Percentiles rank a stretch among this genome's conserved stretches.
Conservation (phyloP, 2,329 filamentous ascomycete genomes). For the Karstenula rhodostoma region DNA sequence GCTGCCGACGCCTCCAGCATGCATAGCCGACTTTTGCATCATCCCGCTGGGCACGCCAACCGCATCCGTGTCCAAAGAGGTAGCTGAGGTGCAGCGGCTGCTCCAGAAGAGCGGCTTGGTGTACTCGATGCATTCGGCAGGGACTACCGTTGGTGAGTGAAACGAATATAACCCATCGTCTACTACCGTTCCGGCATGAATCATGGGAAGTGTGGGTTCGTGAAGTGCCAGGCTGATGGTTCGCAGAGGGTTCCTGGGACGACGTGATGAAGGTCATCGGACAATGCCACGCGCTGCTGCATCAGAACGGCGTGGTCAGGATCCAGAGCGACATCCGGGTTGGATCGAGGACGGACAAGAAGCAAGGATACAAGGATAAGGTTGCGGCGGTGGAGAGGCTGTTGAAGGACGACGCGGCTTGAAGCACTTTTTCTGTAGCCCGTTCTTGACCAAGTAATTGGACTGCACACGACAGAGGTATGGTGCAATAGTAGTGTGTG, state of each 20-base stretch:
- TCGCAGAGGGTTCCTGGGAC: conserved; percentile 86
- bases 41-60: conserved; percentile 74
- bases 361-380: conserved; percentile 82
- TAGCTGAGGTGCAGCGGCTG: conserved; percentile 87
- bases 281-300: conserved; percentile 50
- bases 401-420: conserved; percentile 50
- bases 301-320: conserved; percentile 57
- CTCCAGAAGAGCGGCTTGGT: conserved; percentile 81
- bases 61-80: conserved; percentile 67
- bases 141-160: conserved; percentile 80
- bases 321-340: conserved; percentile 90
- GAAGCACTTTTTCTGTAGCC: conserved; percentile 21
- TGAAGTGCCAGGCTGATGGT: neutral
- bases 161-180: conserved; percentile 24
- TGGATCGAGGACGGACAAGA: conserved; percentile 86
- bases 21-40: conserved; percentile 90
- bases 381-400: conserved; percentile 68
- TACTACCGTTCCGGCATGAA: neutral
- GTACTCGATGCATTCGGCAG: conserved; percentile 91
- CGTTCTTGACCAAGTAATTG: neutral
- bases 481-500: neutral
- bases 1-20: conserved; percentile 70
- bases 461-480: neutral
- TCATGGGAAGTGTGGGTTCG: neutral
- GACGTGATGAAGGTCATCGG: conserved; percentile 72